Base-by-base conservation (phyloP, 331 rosid genomes). In the Quercus lobata region DNA sequence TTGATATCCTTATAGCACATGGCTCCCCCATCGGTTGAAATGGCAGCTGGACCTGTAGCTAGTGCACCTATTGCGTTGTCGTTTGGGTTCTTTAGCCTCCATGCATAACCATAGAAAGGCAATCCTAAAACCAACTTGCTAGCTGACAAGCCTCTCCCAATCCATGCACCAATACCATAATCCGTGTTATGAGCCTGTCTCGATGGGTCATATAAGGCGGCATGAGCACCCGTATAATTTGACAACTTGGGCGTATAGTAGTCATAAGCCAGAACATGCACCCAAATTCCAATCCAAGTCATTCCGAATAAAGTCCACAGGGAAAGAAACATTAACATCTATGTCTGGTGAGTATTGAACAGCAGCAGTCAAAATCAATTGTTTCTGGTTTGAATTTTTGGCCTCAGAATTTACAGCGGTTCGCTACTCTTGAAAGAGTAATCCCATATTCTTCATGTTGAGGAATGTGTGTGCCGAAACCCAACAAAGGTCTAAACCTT, bases 21-120 rank as follows among this genome's bases (percentile, higher is more conserved):
- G 15, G 77, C 22, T 57, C 86, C 89, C 2, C 71, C 80, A 53
- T 2, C 63, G n/a, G 84, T 37, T 37, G 46, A 37, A 37, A 37
- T 75, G 57, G 78, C 1, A 1, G 80, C 73, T 68, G 87, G 82
- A 19, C 90, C 86, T 11, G 80, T 72, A 2, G 84, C 37, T 6
- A 57, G 65, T 46, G 52, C 22, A 25, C 83, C 88, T 7, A 84
- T 56, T 1, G 46, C 62, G 12, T 12, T 73, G 49, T 74, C 54
- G 25, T 58, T 54, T 14, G 75, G 84, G 29, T 82, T 78, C 81
- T 54, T 85, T 69, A 27, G 86, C 24, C 14, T 76, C 97, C 92
- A 88, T 1, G 84, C 88, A 69, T 63, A 90, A 7, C 97, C 92
- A 76, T 84, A 87, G 70, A 79, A 92, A 75, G 97, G 84, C 76